Evolutionary conservation across 2,329 filamentous ascomycete species (phyloP), one percentile per base, ranked within the genome.

Genomic region (Trichoderma citrinoviride): DNA sequence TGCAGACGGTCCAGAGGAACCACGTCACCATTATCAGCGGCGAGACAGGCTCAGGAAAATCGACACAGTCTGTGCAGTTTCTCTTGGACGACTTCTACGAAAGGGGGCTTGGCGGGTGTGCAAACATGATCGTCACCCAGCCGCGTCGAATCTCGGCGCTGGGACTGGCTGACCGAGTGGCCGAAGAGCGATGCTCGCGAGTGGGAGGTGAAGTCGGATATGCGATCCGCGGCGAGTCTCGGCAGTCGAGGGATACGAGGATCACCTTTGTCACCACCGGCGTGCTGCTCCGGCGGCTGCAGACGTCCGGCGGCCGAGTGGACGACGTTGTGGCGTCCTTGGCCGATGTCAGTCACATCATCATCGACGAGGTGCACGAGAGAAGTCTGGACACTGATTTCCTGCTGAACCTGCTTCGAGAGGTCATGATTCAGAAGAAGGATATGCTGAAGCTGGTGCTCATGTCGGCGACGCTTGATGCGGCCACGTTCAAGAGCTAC

Each of bases 311-410:
- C 56, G 91, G 91, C 6, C 85, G 87, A 33, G 86, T 90, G 14
- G 89, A 93, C 25, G 92, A 96, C 73, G 88, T 97, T 1, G 85
- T 91, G 60, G 85, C 89, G 21, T 92, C 93, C 44, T 78, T 99
- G 53, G 90, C 91, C 6, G 92, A 97, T 76, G 89, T 99, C 67
- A 97, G 91, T 70, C 95, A 99, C 74, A 87, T 99, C 7, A 90
- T 98, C 19, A 93, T 98, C 50, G 94, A 99, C 74, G 94, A 99
- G 77, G 94, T 98, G 3, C 94, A 99, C 78, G 94, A 99, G 77
- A 87, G 94, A 62, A 96, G 92, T 77, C 81, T 99, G 10, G 95
- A 98, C 73, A 97, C 93, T 0, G 94, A 99, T 75, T 97, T 99
- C 73, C 81, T 98, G 10, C 83, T 99, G 60, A 93, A 93, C 49